These are phyloP conservation scores for Cinnamomum chago DNA, from an alignment of 164 flowering plant species.

Conservation along the genomic window DNA sequence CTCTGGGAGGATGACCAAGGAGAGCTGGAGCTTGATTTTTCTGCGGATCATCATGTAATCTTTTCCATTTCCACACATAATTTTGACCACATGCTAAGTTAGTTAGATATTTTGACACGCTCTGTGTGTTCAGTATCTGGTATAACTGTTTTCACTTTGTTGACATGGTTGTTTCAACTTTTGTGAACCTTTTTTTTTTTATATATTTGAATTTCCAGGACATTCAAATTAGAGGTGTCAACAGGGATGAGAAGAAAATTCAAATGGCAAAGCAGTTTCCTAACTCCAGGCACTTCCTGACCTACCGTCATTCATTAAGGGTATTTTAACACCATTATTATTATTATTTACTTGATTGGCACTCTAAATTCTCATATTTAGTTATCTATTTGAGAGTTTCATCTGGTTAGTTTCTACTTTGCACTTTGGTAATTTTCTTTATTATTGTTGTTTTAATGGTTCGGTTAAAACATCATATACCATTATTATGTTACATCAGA, in stretches of 20 bases:
- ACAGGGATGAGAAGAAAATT: conserved; percentile 83
- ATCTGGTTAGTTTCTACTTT: too few species aligned
- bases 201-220: conserved; percentile 46
- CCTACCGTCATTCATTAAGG: conserved; percentile 93
- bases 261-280: conserved; percentile 70
- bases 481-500: too few species aligned
- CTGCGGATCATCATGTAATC: conserved; percentile 52
- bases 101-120: neutral
- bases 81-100: neutral
- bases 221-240: conserved; percentile 92
- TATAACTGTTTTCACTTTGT: neutral
- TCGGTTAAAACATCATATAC: too few species aligned
- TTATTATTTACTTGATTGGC: too few species aligned
- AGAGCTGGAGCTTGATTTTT: conserved; percentile 82
- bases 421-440: too few species aligned
- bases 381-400: too few species aligned
- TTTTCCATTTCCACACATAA: neutral
- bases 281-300: conserved; percentile 81
- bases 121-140: neutral
- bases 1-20: conserved; percentile 96
- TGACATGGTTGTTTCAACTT: neutral
- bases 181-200: neutral
- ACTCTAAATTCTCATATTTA: too few species aligned
- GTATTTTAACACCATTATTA: conserved; percentile 26
- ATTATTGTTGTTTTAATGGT: too few species aligned